These are phyloP conservation scores for Fusarium beomiforme DNA, from an alignment of 2,329 filamentous ascomycete species.

Conservation along the genomic window DNA sequence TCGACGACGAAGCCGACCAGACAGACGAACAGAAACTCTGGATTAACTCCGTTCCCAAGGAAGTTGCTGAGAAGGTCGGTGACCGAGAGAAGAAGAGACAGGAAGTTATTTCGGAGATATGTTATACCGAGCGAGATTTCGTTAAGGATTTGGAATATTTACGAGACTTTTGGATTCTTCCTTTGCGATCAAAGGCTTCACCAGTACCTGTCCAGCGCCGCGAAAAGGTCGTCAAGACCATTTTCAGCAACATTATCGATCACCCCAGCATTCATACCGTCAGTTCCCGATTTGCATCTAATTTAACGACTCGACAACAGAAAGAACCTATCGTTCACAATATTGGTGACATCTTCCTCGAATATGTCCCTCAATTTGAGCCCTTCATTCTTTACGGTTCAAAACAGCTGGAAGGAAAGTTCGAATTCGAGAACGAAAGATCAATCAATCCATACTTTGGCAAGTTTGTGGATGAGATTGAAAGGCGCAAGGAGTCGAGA, in stretches of 20 bases:
- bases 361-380: slow-evolving; percentile 91
- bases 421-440: slow-evolving; percentile 97
- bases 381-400: slow-evolving; percentile 97
- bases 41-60: slow-evolving; percentile 98
- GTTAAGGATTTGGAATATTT: slow-evolving; percentile 99
- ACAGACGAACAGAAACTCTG: slow-evolving; percentile 97
- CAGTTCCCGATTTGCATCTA: slow-evolving; percentile 86
- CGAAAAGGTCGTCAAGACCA: slow-evolving; percentile 90
- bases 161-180: slow-evolving; percentile 98
- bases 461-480: slow-evolving; percentile 95
- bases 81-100: slow-evolving; percentile 97
- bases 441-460: slow-evolving; percentile 84
- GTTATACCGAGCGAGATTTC: slow-evolving; percentile 98
- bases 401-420: slow-evolving; percentile 95
- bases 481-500: slow-evolving; percentile 93
- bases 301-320: slow-evolving; percentile 90
- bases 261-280: slow-evolving; percentile 83
- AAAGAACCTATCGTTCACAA: slow-evolving; percentile 88
- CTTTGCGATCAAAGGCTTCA: slow-evolving; percentile 81
- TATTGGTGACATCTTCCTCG: slow-evolving; percentile 92
- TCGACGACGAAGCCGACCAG: slow-evolving; percentile 85
- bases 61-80: slow-evolving; percentile 87
- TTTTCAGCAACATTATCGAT: slow-evolving; percentile 96
- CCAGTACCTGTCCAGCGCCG: slow-evolving; percentile 89
- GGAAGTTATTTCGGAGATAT: slow-evolving; percentile 97